Evolutionary conservation across 345 rosid species (phyloP), one percentile per base, ranked within the genome.

Genomic region (Sonneratia caseolaris): DNA sequence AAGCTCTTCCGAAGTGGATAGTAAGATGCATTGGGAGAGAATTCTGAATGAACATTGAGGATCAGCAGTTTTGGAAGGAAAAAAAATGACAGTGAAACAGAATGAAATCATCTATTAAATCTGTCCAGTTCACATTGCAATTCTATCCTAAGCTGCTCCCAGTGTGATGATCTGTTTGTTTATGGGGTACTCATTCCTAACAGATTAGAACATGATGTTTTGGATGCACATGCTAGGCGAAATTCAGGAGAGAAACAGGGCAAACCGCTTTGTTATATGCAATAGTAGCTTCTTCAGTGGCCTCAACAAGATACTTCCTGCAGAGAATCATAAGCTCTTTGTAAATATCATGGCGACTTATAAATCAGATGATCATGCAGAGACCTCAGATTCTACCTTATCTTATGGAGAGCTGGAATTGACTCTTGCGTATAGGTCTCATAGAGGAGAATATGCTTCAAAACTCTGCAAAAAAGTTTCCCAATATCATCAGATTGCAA

Each of bases 261-360:
- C 91, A 77, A 76, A 94, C 98, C 85, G 97, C 95, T 88, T 94
- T 94, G 78, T 88, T 94, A 68, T 94, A 94, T 61, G 91, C 95
- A 75, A 88, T 82, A 68, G 97, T 87, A 78, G 97, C 95, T 86
- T 91, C 97, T 79, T 94, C 95, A 0, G 96, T 91, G 55, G 97
- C 97, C 82, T 94, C 98, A 0, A 86, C 87, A 61, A 94, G 93
- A 81, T 86, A 88, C 77, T 90, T 91, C 87, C 98, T 94, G 82
- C 53, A 66, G 70, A 65, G 43, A 40, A 40, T 4, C 5, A 8
- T 40, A 40, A 40, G 43, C 43, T 40, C 43, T 40, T 40, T 4
- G 9, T 40, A 27, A 40, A 40, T 40, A 40, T 8, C 43, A 40
- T 1, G 43, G 43, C 9, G 2, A 40, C 5, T 40, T 40, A 8